phyloP scores from a whole-genome alignment of 2,329 filamentous ascomycete species.

The Dissoconium aciculare region DNA sequence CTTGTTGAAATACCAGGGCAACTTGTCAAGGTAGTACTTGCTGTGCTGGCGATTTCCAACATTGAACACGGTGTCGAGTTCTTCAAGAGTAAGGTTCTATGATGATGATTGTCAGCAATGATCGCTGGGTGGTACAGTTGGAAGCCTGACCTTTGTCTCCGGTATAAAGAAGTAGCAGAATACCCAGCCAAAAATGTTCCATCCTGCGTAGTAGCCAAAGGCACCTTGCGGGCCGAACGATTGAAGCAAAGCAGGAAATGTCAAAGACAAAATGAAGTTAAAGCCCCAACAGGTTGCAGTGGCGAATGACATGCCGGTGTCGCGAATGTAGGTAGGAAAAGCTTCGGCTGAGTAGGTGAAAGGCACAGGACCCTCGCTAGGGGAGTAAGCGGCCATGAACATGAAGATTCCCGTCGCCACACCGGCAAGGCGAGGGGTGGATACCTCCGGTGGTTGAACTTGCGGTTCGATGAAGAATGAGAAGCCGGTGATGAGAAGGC shows the following conservation, averaged over 20 bases:
- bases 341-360: constrained; percentile 34
- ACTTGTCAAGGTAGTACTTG: constrained; percentile 15
- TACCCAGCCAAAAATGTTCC: constrained; percentile 22
- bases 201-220: constrained; percentile 41
- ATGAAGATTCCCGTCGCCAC: constrained; percentile 26
- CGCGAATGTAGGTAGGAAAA: constrained; percentile 30
- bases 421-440: constrained; percentile 20
- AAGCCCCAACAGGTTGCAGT: constrained; percentile 39
- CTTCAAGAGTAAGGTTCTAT: constrained; percentile 37
- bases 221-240: constrained; percentile 38
- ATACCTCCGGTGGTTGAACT: constrained; percentile 5
- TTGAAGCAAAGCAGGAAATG: constrained; percentile 35
- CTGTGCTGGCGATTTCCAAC: constrained; percentile 15
- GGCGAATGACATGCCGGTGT: constrained; percentile 27
- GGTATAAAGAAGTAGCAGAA: constrained; percentile 15
- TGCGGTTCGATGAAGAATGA: constrained; percentile 24
- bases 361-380: constrained; percentile 30
- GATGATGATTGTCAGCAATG: constrained; percentile 28
- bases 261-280: constrained; percentile 20
- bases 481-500: constrained; percentile 34
- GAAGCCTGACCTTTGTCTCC: constrained; percentile 35
- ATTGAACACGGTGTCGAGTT: constrained; percentile 44
- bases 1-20: constrained; percentile 16
- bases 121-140: too few relatives aligned
- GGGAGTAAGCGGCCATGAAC: constrained; percentile 21